A percentile compares a stretch with the other conserved stretches of the same genome.
Conservation (phyloP, 176 grass and related monocot genomes). For the Echinochloa phyllopogon region DNA sequence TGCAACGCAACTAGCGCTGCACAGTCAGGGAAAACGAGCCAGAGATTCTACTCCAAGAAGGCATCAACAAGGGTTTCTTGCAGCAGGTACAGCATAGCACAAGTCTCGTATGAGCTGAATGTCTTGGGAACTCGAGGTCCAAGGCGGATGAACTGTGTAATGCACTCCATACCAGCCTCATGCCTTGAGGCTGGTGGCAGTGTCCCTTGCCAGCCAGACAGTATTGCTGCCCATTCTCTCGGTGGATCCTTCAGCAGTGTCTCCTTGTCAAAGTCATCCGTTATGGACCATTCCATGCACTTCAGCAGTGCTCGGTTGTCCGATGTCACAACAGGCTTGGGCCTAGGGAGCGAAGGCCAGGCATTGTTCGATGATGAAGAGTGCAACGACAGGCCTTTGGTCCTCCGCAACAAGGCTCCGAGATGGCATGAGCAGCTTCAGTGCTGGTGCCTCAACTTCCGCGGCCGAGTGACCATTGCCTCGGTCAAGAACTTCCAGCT, state of each 20-base stretch:
- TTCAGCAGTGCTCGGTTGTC: constrained; percentile 77
- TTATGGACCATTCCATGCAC: constrained; percentile 57
- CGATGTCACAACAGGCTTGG: constrained; percentile 35
- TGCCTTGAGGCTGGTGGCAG: constrained; percentile 61
- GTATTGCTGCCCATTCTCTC: constrained; percentile 33
- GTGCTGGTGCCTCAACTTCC: constrained; percentile 80
- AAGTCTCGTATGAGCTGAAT: constrained; percentile 83
- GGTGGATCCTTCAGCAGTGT: constrained; percentile 58
- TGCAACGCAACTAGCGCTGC: constrained; percentile 42
- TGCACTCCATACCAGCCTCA: constrained; percentile 84
- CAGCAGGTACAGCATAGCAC: constrained; percentile 66
- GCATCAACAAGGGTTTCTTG: constrained; percentile 48
- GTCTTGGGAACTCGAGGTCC: constrained; percentile 84
- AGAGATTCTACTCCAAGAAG: constrained; percentile 72
- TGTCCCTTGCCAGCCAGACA: constrained; percentile 69
- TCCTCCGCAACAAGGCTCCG: constrained; percentile 76
- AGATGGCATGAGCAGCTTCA: constrained; percentile 82
- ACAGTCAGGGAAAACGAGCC: constrained; percentile 53
- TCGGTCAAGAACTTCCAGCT: constrained; percentile 93
- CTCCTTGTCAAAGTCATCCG: constrained; percentile 45
- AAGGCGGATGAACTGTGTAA: constrained; percentile 81
- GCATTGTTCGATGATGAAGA: constrained; percentile 32
- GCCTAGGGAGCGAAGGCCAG: constrained; percentile 3
- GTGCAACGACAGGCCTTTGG: constrained; percentile 53
- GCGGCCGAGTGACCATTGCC: constrained; percentile 70